Conservation (phyloP, 2,329 filamentous ascomycete species). For the Calonectria henricotiae region DNA sequence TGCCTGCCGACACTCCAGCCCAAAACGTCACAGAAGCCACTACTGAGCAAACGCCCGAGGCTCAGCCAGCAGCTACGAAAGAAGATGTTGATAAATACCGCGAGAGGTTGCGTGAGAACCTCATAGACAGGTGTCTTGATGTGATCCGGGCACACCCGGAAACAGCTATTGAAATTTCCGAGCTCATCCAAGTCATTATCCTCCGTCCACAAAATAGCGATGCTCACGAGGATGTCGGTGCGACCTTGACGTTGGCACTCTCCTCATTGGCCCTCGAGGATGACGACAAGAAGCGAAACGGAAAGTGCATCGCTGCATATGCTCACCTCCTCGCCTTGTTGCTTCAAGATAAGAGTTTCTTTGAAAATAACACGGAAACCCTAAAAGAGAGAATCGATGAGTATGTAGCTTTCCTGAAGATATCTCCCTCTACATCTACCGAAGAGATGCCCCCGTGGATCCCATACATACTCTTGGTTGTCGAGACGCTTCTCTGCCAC, state of each 20-base stretch:
- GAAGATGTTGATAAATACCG: slow-evolving; percentile 87
- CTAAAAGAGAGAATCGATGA: slow-evolving; percentile 84
- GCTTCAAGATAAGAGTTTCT: slow-evolving; percentile 87
- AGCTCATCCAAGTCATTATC: slow-evolving; percentile 85
- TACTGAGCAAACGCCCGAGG: slow-evolving; percentile 40
- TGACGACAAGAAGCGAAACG: slow-evolving; percentile 76
- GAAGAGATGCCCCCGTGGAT: slow-evolving; percentile 95
- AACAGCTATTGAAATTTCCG: slow-evolving; percentile 91
- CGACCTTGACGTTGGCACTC: slow-evolving; percentile 87
- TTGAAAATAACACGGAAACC: slow-evolving; percentile 81
- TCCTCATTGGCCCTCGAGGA: slow-evolving; percentile 78
- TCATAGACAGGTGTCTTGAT: slow-evolving; percentile 93
- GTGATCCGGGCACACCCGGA: slow-evolving; percentile 90
- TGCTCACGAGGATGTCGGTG: slow-evolving; percentile 81
- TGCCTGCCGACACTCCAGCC: slow-evolving; percentile 31
- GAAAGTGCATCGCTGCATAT: slow-evolving; percentile 83
- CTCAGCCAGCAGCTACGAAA: slow-evolving; percentile 63
- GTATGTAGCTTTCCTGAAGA: slow-evolving; percentile 85
- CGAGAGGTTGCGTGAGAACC: slow-evolving; percentile 78
- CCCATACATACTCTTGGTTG: slow-evolving; percentile 88
- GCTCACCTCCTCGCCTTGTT: slow-evolving; percentile 92
- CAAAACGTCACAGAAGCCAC: slow-evolving; percentile 38
- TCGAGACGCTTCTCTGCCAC: slow-evolving; percentile 91
- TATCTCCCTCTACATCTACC: slow-evolving; percentile 75
- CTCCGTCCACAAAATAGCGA: slow-evolving; percentile 71